These are phyloP conservation scores for Linaria vulgaris DNA, from an alignment of 257 asterid genomes.

Conservation along the genomic window DNA sequence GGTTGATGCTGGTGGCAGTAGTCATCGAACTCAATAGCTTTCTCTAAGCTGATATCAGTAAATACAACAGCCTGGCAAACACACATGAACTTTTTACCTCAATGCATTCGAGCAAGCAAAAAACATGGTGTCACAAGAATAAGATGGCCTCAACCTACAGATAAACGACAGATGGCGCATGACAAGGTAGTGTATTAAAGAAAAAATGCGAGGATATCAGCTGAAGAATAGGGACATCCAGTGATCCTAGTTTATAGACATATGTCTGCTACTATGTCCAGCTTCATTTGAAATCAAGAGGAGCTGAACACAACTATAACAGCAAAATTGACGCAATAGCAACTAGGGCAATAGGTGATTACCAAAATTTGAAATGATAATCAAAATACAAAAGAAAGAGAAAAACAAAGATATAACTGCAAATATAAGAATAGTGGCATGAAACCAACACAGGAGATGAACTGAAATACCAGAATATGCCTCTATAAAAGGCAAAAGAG, in stretches of 20 bases:
- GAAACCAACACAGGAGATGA: not conserved
- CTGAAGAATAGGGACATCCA: not conserved
- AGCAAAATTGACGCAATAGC: not conserved
- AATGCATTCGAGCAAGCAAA: not conserved
- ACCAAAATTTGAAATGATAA: no score
- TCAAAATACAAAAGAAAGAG: not conserved
- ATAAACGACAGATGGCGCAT: not conserved
- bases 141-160: not conserved
- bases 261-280: not conserved
- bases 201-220: not conserved
- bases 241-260: not conserved
- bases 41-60: slow-evolving; percentile 42
- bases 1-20: slow-evolving; percentile 51
- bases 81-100: not conserved
- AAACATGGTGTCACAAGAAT: not conserved
- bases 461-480: not conserved
- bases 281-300: not conserved
- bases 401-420: not conserved
- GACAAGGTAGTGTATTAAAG: not conserved
- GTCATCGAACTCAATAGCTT: slow-evolving; percentile 41
- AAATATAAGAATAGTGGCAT: not conserved
- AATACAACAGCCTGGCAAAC: slow-evolving; percentile 43
- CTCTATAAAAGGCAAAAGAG: not conserved
- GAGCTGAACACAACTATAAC: not conserved
- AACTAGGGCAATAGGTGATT: no score